phyloP scores from a whole-genome alignment of 2,329 filamentous ascomycete species.

The Orbilia oligospora region DNA sequence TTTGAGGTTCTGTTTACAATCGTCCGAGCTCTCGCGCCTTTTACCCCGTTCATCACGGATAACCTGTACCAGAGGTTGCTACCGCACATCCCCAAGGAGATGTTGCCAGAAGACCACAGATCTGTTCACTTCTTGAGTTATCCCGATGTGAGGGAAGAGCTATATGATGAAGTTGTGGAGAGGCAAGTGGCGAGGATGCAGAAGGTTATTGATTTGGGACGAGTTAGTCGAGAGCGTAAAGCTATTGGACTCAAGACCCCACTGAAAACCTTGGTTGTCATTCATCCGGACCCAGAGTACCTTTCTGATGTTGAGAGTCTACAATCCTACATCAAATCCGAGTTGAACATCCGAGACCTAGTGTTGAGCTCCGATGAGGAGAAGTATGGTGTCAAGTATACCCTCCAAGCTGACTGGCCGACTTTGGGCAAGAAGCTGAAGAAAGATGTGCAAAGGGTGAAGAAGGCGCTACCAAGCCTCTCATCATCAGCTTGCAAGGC shows the following conservation, averaged over 20 bases:
- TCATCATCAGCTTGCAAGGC: constrained; percentile 84
- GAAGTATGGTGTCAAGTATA: constrained; percentile 93
- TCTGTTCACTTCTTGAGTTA: constrained; percentile 94
- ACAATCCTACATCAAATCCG: constrained; percentile 89
- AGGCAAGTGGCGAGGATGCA: constrained; percentile 92
- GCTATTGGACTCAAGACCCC: constrained; percentile 88
- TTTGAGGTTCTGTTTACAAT: constrained; percentile 94
- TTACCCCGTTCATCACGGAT: constrained; percentile 95
- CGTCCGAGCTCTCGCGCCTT: constrained; percentile 88
- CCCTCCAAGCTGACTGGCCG: constrained; percentile 91
- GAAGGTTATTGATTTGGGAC: constrained; percentile 90
- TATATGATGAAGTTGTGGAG: constrained; percentile 89
- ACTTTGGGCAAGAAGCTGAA: constrained; percentile 96
- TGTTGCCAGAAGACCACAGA: constrained; percentile 79
- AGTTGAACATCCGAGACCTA: constrained; percentile 89
- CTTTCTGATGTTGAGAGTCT: constrained; percentile 88
- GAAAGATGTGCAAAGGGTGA: constrained; percentile 91
- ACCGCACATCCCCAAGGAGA: constrained; percentile 81
- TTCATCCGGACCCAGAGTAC: constrained; percentile 86
- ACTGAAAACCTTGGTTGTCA: constrained; percentile 87
- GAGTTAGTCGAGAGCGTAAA: constrained; percentile 86
- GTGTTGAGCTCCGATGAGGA: constrained; percentile 88
- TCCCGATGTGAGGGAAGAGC: constrained; percentile 87
- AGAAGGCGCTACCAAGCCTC: constrained; percentile 86
- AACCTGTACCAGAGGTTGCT: constrained; percentile 90